phyloP scores from a whole-genome alignment of 2,329 filamentous ascomycete genomes.

The Arachnomyces sp. region DNA sequence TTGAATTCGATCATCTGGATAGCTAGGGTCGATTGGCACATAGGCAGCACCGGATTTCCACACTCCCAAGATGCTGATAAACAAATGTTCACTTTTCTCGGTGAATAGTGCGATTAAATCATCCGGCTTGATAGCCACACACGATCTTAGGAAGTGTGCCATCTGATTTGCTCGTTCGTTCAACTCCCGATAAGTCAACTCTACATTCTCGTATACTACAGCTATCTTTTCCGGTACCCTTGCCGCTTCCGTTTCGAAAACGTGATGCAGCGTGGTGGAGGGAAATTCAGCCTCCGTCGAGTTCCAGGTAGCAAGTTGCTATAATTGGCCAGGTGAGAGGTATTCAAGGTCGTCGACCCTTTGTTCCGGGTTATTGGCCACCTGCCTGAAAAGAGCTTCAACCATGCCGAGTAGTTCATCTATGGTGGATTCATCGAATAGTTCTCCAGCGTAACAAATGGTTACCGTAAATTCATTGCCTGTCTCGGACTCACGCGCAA shows the following conservation, averaged over 20 bases:
- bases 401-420: neutral
- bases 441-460: conserved; percentile 1
- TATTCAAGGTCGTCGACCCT: neutral
- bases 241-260: neutral
- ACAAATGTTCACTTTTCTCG: conserved; percentile 1
- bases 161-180: conserved; percentile 1
- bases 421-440: neutral
- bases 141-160: neutral
- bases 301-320: conserved; percentile 1
- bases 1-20: neutral
- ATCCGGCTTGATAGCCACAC: neutral
- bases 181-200: neutral
- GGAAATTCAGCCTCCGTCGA: conserved; percentile 1
- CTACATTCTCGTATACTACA: neutral
- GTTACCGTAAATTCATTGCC: neutral
- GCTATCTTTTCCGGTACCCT: neutral
- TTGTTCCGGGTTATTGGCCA: neutral
- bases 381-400: neutral
- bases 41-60: conserved; percentile 3
- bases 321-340: neutral
- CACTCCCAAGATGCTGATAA: neutral
- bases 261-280: neutral
- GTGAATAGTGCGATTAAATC: conserved; percentile 1
- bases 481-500: neutral
- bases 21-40: conserved; percentile 7